These are phyloP conservation scores for Ganoderma lingzhi DNA, from an alignment of 1,284 basidiomycete genomes.

Conservation along the genomic window DNA sequence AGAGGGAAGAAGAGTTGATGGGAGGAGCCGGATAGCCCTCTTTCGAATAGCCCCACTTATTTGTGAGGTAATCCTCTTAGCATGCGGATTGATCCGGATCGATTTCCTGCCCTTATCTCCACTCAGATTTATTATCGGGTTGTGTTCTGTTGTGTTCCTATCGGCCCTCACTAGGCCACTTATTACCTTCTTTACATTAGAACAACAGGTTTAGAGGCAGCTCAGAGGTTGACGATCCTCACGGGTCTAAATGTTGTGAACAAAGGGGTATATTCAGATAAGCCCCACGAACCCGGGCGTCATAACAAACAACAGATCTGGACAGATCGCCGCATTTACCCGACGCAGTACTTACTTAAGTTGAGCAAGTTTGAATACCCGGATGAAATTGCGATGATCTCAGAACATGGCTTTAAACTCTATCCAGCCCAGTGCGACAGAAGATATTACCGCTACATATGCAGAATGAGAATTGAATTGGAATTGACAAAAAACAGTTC, in stretches of 20 bases:
- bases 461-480: too few species aligned
- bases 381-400: neutral
- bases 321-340: too few species aligned
- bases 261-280: neutral
- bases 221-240: neutral
- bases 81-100: conserved; percentile 19
- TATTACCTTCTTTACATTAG: neutral
- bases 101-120: conserved; percentile 13
- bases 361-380: too few species aligned
- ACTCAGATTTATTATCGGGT: conserved; percentile 10
- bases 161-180: neutral
- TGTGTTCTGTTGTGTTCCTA: neutral
- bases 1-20: conserved; percentile 27
- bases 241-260: neutral
- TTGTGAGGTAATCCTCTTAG: conserved; percentile 29
- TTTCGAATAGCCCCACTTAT: conserved; percentile 21
- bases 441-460: too few species aligned
- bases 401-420: neutral
- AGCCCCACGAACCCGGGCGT: too few species aligned
- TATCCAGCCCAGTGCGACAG: neutral
- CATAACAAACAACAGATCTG: too few species aligned
- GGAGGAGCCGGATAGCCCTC: conserved; percentile 30
- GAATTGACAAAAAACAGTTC: too few species aligned
- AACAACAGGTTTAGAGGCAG: neutral
- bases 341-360: too few species aligned